These are phyloP conservation scores for Effrenium voratum DNA, from an alignment of 73 alveolate species.

Conservation along the genomic window DNA sequence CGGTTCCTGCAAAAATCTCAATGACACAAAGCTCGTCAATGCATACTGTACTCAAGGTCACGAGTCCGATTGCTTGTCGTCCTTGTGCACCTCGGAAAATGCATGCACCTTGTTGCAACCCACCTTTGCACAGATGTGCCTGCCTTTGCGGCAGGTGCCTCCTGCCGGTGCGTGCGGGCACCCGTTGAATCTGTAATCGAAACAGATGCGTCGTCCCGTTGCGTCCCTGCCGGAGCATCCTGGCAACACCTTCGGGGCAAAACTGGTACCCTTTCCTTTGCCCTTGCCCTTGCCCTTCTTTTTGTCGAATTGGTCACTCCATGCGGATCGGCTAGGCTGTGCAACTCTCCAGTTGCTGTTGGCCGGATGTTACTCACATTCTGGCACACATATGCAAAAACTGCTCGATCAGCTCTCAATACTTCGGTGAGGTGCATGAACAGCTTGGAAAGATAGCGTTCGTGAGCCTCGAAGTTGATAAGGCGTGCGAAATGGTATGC, in stretches of 20 bases:
- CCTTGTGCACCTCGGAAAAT: not conserved
- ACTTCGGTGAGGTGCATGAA: not conserved
- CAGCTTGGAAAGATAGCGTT: not conserved
- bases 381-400: not conserved
- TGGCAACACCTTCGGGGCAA: not conserved
- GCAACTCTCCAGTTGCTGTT: not conserved
- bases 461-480: not conserved
- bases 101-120: not conserved
- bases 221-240: not conserved
- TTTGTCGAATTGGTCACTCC: not conserved
- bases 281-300: not conserved
- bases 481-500: not conserved
- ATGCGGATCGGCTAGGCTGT: not conserved
- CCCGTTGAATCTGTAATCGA: not conserved
- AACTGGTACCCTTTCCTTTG: not conserved
- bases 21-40: not conserved
- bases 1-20: constrained; percentile 1
- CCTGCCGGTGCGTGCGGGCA: not conserved
- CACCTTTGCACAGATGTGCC: not conserved
- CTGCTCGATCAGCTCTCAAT: constrained; percentile 11
- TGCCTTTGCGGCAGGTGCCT: not conserved
- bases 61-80: not conserved
- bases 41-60: not conserved
- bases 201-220: not conserved
- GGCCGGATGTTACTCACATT: not conserved